Base-by-base conservation (phyloP, 2,329 filamentous ascomycete species). In the Ophiostoma sp. region DNA sequence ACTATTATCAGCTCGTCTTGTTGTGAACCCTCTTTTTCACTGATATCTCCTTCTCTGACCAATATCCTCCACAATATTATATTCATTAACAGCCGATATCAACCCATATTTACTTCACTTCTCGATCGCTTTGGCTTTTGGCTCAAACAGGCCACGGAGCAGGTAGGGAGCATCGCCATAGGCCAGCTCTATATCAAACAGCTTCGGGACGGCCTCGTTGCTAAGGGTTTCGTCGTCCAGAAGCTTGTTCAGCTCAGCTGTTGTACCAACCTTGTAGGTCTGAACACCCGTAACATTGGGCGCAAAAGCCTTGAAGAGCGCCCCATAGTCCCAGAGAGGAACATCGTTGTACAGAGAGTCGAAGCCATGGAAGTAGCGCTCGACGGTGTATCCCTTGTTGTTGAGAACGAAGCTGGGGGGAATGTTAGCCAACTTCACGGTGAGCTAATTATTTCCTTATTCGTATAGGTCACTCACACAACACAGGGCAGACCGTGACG, bases 311-410 rank as follows among this genome's bases (percentile, higher is more conserved):
- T 63, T 63, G 59, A 63, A 63, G 5, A 63, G 33, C 1, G 59
- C 59, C 5, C 59, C 15, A n/a, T 63, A 63, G 59, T 63, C 31
- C 94, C 94, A 97, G 17, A 85, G 81, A 75, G 88, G 86, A 72
- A 97, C 90, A 79, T 97, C 92, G 79, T 97, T 97, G 84, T 97
- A 97, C 36, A 79, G 80, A 48, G 89, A 92, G 17, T 94, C 85
- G 89, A 91, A 91, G 70, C 93, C 93, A 81, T 97, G 94, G 78
- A 97, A 96, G 80, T 89, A 92, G 48, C 94, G 89, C 83, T 97
- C 94, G 80, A 97, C 95, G 6, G 93, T 95, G 83, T 93, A 97
- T 15, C 94, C 94, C 52, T 94, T 89, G 81, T 97, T 97, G 85
- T 92, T 93, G 77, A 97, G 91, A 76, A 95, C 86, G 80, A 97